Percentiles rank a stretch among this genome's conserved stretches.
phyloP scores from a whole-genome alignment of 2,329 filamentous ascomycete species.

The Fusarium sp. region DNA sequence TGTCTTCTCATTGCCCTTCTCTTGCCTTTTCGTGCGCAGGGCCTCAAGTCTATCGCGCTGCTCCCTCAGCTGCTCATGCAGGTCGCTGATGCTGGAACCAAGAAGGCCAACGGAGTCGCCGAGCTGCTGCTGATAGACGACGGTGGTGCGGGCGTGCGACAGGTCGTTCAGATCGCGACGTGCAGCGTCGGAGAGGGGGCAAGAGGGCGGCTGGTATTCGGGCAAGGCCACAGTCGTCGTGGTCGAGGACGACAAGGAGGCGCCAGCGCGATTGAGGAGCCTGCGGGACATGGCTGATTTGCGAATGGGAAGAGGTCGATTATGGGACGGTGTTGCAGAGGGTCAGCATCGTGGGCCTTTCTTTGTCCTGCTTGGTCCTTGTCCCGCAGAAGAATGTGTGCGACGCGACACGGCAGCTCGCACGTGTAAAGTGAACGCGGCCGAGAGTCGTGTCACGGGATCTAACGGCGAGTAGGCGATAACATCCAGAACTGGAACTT shows the following conservation, averaged over 20 bases:
- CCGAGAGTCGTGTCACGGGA: slow-evolving; percentile 1
- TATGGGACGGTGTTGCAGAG: slow-evolving; percentile 6
- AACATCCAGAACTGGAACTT: neutral
- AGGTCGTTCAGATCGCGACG: slow-evolving; percentile 55
- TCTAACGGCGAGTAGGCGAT: neutral
- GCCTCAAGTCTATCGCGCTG: slow-evolving; percentile 48
- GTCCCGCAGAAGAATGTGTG: neutral
- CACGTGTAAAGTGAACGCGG: slow-evolving; percentile 27
- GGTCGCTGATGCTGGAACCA: slow-evolving; percentile 54
- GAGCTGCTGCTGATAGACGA: slow-evolving; percentile 57
- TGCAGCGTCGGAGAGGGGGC: slow-evolving; percentile 53
- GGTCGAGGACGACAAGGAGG: slow-evolving; percentile 18
- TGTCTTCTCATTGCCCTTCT: slow-evolving; percentile 49
- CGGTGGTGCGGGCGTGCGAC: slow-evolving; percentile 51
- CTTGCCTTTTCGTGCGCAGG: slow-evolving; percentile 48
- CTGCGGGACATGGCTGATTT: slow-evolving; percentile 46
- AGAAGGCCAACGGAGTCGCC: slow-evolving; percentile 55
- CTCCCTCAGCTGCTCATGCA: slow-evolving; percentile 58
- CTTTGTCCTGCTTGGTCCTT: neutral
- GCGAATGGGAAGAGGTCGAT: slow-evolving; percentile 10
- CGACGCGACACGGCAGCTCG: slow-evolving; percentile 18
- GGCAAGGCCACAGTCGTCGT: slow-evolving; percentile 51
- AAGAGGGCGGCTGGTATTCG: slow-evolving; percentile 58
- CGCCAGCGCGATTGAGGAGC: slow-evolving; percentile 43
- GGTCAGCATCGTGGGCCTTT: slow-evolving; percentile 16